Conservation (phyloP, 2,329 filamentous ascomycete genomes). For the Colletotrichum lupini region DNA sequence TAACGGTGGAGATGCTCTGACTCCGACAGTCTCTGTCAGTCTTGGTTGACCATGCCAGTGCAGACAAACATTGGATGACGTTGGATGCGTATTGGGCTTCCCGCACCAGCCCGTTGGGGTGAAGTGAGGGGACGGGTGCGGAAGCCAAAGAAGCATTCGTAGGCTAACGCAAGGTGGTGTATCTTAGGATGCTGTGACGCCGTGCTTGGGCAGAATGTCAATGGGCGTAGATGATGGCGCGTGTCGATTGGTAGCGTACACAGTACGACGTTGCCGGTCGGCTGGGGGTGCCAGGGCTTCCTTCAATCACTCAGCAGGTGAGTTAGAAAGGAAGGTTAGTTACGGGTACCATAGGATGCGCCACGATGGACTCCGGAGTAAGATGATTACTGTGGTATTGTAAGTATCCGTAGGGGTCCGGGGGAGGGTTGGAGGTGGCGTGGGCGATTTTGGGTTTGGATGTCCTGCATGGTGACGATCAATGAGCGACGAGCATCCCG, state of each 20-base stretch:
- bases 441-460: not conserved
- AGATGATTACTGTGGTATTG: not conserved
- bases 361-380: not conserved
- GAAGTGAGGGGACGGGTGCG: not conserved
- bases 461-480: slow-evolving; percentile 23
- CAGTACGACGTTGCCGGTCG: too few relatives aligned
- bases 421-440: not conserved
- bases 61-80: not conserved
- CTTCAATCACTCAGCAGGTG: not conserved
- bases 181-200: not conserved
- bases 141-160: not conserved
- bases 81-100: not conserved
- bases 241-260: not conserved
- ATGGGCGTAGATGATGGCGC: not conserved
- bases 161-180: not conserved
- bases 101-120: not conserved
- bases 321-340: not conserved
- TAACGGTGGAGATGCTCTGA: slow-evolving; percentile 5
- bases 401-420: not conserved
- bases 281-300: not conserved
- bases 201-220: not conserved
- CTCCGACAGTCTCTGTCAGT: slow-evolving; percentile 10
- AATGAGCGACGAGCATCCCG: not conserved
- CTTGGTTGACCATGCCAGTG: not conserved
- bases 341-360: not conserved